Evolutionary conservation across 2,329 filamentous ascomycete genomes (phyloP).

Genomic region (Tolypocladium amazonense): DNA sequence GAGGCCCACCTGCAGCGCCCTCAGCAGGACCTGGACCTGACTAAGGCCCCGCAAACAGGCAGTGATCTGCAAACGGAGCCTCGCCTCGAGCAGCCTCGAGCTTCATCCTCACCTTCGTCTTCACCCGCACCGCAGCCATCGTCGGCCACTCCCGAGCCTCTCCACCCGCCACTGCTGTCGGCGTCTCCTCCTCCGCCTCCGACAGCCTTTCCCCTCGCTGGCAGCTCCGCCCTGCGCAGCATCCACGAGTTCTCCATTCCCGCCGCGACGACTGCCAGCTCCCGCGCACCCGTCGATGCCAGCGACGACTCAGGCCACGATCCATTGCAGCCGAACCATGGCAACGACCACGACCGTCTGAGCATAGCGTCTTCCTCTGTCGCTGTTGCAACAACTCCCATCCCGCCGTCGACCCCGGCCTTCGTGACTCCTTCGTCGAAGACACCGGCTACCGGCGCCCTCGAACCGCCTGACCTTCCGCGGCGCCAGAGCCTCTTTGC

Average conservation of each 20-base stretch:
- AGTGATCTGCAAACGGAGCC: background rate
- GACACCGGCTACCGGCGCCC: slow-evolving; percentile 7
- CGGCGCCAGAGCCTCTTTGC: slow-evolving; percentile 23
- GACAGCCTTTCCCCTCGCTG: background rate
- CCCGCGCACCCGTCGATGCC: slow-evolving; percentile 7
- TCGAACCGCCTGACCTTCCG: slow-evolving; percentile 8
- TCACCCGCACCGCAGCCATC: background rate
- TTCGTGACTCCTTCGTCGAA: slow-evolving; percentile 6
- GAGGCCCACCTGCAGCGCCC: background rate
- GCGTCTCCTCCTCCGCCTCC: background rate
- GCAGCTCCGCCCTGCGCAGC: slow-evolving; percentile 1
- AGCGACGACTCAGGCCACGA: slow-evolving; percentile 9
- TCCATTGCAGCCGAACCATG: slow-evolving; percentile 5
- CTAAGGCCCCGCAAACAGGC: background rate
- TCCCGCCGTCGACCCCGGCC: slow-evolving; percentile 12
- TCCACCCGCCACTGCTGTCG: slow-evolving; percentile 2
- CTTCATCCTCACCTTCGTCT: slow-evolving; percentile 4
- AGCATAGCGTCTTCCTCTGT: slow-evolving; percentile 11
- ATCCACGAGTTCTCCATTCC: slow-evolving; percentile 1
- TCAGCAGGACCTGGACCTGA: background rate
- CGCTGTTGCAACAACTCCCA: background rate
- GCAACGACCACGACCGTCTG: slow-evolving; percentile 14
- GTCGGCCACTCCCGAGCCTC: background rate
- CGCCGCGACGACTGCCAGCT: slow-evolving; percentile 1
- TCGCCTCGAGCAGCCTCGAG: background rate